phyloP scores from a whole-genome alignment of 148 eudicot species.

The Mesembryanthemum crystallinum region DNA sequence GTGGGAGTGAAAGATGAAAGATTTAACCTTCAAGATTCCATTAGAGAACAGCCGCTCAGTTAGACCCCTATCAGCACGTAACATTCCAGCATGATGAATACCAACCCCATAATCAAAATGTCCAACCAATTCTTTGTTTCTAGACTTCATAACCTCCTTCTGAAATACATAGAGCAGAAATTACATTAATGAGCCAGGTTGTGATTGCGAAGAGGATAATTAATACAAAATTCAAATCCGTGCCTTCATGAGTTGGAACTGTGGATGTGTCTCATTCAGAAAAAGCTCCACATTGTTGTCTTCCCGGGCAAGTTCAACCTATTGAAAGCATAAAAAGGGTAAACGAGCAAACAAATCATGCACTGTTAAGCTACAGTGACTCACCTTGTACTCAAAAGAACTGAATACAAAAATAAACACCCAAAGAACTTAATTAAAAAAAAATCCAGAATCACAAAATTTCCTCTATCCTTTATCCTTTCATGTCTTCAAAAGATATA shows the following conservation, averaged over 20 bases:
- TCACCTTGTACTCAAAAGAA: background rate
- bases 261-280: constrained; percentile 70
- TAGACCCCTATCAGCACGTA: constrained; percentile 91
- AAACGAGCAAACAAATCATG: constrained; percentile 18
- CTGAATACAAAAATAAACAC: background rate
- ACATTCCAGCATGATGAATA: constrained; percentile 99
- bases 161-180: constrained; percentile 34
- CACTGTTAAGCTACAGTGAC: background rate
- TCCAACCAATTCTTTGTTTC: constrained; percentile 85
- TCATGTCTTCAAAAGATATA: background rate
- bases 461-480: too few relatives aligned
- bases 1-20: background rate
- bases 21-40: constrained; percentile 68
- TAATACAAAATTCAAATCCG: constrained; percentile 23
- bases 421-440: background rate
- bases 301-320: constrained; percentile 80
- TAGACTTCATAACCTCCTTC: constrained; percentile 87
- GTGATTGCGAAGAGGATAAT: constrained; percentile 11
- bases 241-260: constrained; percentile 70
- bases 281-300: constrained; percentile 72
- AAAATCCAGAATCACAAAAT: background rate
- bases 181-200: constrained; percentile 18
- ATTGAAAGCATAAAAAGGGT: constrained; percentile 13
- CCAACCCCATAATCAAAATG: constrained; percentile 89
- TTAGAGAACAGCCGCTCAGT: constrained; percentile 93